Percentiles rank a stretch among this genome's conserved stretches.
These are phyloP conservation scores for Alloascoidea africana DNA, from an alignment of 805 yeast genomes.

Conservation along the genomic window DNA sequence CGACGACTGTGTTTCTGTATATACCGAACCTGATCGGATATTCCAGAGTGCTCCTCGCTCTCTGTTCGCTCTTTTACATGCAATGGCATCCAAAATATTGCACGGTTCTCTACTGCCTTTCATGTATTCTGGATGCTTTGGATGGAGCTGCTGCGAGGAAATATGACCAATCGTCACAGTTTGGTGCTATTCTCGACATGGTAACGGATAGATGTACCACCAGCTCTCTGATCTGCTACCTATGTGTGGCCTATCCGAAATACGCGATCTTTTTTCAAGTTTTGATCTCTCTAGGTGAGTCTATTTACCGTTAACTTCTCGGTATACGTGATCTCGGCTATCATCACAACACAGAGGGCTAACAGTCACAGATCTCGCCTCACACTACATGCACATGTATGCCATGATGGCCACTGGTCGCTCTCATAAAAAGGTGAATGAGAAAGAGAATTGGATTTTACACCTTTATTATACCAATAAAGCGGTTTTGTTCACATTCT, in stretches of 20 bases:
- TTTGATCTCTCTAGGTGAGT: conserved; percentile 56
- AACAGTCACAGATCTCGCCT: conserved; percentile 36
- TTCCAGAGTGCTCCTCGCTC: conserved; percentile 65
- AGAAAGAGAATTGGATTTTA: conserved; percentile 55
- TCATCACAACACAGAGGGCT: no score
- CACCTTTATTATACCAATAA: conserved; percentile 80
- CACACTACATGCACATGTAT: conserved; percentile 98
- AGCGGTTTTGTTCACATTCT: conserved; percentile 69
- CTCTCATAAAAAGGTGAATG: conserved; percentile 72
- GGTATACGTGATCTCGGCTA: not conserved
- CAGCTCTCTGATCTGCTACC: conserved; percentile 75
- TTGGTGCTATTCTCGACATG: conserved; percentile 97
- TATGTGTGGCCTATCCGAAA: conserved; percentile 66
- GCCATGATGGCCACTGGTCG: conserved; percentile 77
- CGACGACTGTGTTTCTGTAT: conserved; percentile 50
- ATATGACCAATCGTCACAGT: conserved; percentile 75
- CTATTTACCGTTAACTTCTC: conserved; percentile 1
- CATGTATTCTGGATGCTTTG: conserved; percentile 88
- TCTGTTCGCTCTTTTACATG: conserved; percentile 74
- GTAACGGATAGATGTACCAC: conserved; percentile 98
- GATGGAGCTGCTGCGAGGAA: conserved; percentile 93
- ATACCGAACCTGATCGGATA: conserved; percentile 92
- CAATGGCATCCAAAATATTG: conserved; percentile 69
- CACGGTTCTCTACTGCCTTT: conserved; percentile 61
- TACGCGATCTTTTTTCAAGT: conserved; percentile 65